Conservation (phyloP, 2,329 filamentous ascomycete species). For the Penicillium expansum region DNA sequence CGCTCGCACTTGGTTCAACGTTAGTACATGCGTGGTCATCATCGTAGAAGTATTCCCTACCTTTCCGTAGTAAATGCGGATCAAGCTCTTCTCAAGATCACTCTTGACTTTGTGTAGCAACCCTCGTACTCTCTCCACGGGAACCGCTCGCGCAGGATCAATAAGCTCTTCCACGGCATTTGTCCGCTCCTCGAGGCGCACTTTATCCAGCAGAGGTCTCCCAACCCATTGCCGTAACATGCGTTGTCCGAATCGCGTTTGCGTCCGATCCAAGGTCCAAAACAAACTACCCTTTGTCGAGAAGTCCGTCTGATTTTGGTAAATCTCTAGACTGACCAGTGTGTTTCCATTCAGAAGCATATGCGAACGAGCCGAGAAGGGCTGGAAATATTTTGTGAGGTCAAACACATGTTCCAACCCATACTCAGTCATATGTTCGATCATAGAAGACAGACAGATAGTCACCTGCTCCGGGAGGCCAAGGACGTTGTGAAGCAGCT, state of each 20-base stretch:
- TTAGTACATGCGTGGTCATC: constrained; percentile 16
- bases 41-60: constrained; percentile 22
- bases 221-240: constrained; percentile 94
- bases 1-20: constrained; percentile 62
- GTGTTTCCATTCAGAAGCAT: constrained; percentile 97
- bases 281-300: constrained; percentile 83
- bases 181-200: constrained; percentile 72
- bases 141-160: constrained; percentile 61
- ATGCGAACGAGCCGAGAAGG: constrained; percentile 88
- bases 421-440: constrained; percentile 86
- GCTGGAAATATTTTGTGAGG: constrained; percentile 93
- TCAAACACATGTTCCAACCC: constrained; percentile 94
- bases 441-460: constrained; percentile 94
- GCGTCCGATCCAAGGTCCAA: constrained; percentile 91
- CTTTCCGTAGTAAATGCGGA: constrained; percentile 96
- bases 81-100: constrained; percentile 88
- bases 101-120: constrained; percentile 69
- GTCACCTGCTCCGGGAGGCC: constrained; percentile 81
- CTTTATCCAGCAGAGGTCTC: constrained; percentile 75
- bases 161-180: constrained; percentile 83
- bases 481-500: constrained; percentile 80
- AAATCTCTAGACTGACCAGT: constrained; percentile 88
- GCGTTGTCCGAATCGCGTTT: constrained; percentile 83
- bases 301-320: constrained; percentile 89
- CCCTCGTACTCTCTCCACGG: constrained; percentile 70